Evolutionary conservation across 805 yeast species (phyloP), one percentile per base, ranked within the genome.

Genomic region (Starmerella apicola): DNA sequence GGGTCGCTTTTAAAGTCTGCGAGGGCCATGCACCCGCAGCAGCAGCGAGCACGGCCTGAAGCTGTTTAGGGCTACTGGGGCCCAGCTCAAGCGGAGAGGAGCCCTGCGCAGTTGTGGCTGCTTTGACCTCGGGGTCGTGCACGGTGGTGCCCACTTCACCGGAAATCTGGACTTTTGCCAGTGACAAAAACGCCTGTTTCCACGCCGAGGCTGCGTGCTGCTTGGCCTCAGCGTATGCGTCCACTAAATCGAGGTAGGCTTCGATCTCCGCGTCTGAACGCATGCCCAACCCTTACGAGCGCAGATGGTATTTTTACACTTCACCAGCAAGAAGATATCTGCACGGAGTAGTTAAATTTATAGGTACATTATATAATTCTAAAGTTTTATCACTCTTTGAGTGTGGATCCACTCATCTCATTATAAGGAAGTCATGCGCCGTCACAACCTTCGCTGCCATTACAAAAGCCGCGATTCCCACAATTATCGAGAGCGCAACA

Each of bases 11-110:
- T 19, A 72, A 51, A 27, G 62, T 61, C 29, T 44, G 50, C 6
- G 76, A 72, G 2, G 66, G 72, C 28, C 72, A 52, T 0, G 65
- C 45, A 13, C 46, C 65, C 2, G 73, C 73, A 54, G 72, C 69
- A 62, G 68, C 72, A 27, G 58, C 40, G 9, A 32, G 17, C 7
- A 27, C n/a, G 8, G 7, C 31, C 15, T n/a, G 31, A 15, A n/a
- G 31, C 7, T 8, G n/a, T 6, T 27, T n/a, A 8, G 7, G 15
- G 30, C 30, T n/a, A 27, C 30, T 12, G n/a, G 7, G 7, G 26
- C 10, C 26, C 26, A 8, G 68, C 52, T 0, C 71, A 71, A 39
- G 65, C 17, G 32, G 38, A 26, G 43, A 21, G 24, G 39, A 20
- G 12, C 46, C 39, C 17, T 33, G 49, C n/a, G 36, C 2, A 13